Evolutionary conservation across 2,329 filamentous ascomycete species (phyloP), one percentile per base, ranked within the genome.

Genomic region (Diplodia scrobiculata): DNA sequence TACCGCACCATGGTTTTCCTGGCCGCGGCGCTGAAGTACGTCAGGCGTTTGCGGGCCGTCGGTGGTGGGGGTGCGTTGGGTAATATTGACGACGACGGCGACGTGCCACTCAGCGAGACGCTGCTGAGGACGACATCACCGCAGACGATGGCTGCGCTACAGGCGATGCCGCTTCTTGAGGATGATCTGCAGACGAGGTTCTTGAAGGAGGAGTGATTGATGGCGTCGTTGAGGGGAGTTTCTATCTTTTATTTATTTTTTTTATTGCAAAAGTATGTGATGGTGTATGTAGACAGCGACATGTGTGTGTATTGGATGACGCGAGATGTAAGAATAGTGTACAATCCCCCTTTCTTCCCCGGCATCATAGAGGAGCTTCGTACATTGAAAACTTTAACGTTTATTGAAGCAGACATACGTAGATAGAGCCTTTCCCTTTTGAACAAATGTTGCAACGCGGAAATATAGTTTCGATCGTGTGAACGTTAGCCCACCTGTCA

Each of bases 1-100:
- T 82, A 82, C 69, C 73, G 74, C 67, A 82, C 80, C 0, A 67
- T 82, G 50, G 77, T 82, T 3, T 67, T 77, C 6, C 71, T 82
- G 13, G 80, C 76, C 13, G 71, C 72, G n/a, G 76, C 76, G 2
- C 70, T 78, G 58, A 68, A 77, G 7, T 68, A 74, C 29, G 68
- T 81, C 14, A 73, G 73, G 62, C 69, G 71, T 5, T 69, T 77
- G 7, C 78, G 81, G 67, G 70, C 71, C 17, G 70, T 73, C 19
- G 73, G 73, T 66, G 14, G 64, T 69, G 21, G 67, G 13, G 68
- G 21, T 47, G 64, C 21, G 76, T n/a, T 45, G 14, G 73, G 70
- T 53, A 67, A 10, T 1, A 25, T 13, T 13, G 55, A 29, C 60
- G 72, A 65, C 70, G 72, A 25, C 25, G 25, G 66, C 70, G 72